A percentile compares a stretch with the other conserved stretches of the same genome.
These are phyloP conservation scores for Carnegiea gigantea DNA, from an alignment of 179 eudicot genomes.

Conservation along the genomic window DNA sequence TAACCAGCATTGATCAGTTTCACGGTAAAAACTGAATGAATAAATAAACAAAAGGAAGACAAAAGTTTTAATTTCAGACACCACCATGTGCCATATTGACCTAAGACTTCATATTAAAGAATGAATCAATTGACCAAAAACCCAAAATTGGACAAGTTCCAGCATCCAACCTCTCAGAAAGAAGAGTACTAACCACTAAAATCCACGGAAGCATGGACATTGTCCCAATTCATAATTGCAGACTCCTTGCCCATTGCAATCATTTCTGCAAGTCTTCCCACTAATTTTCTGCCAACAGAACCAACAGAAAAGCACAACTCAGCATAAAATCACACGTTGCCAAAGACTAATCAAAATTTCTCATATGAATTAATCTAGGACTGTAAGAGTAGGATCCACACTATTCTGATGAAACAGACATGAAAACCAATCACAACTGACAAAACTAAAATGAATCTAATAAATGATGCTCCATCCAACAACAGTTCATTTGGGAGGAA, in stretches of 20 bases:
- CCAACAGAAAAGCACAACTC: slow-evolving; percentile 13
- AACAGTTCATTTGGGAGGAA: slow-evolving; percentile 8
- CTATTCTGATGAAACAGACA: not conserved
- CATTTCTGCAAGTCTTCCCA: slow-evolving; percentile 67
- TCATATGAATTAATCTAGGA: not conserved
- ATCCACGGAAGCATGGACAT: slow-evolving; percentile 93
- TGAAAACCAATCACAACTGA: not conserved
- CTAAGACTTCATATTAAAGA: not conserved
- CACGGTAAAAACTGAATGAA: not conserved
- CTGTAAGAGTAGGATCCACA: not conserved
- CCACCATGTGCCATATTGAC: slow-evolving; percentile 1
- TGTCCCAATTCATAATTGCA: slow-evolving; percentile 78
- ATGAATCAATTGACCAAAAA: not conserved
- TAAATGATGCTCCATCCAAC: not conserved
- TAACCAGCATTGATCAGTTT: not conserved
- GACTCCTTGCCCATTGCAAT: slow-evolving; percentile 81
- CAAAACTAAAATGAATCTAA: not conserved
- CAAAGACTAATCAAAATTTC: slow-evolving; percentile 1
- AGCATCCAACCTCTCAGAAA: not conserved
- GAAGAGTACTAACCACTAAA: slow-evolving; percentile 56
- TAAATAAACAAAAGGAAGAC: not conserved
- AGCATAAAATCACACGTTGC: not conserved
- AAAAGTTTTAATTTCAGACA: not conserved
- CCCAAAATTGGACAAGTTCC: not conserved
- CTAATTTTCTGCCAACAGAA: slow-evolving; percentile 54